A percentile compares a stretch with the other conserved stretches of the same genome.
These are phyloP conservation scores for Piper betle DNA, from an alignment of 164 flowering plant genomes.

Conservation along the genomic window DNA sequence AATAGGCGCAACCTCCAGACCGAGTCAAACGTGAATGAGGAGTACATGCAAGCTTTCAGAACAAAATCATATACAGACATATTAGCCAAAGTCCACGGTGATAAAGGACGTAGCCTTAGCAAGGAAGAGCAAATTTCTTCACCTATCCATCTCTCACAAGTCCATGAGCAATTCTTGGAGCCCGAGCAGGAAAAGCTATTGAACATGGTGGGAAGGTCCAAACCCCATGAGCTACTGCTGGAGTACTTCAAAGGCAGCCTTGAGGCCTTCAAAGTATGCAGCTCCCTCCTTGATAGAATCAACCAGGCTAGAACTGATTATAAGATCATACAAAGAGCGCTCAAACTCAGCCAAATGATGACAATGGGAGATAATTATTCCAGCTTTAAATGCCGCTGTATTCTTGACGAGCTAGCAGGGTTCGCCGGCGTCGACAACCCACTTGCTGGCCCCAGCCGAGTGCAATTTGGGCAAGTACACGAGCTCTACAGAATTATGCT, in stretches of 20 bases:
- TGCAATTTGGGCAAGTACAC: slow-evolving; percentile 24
- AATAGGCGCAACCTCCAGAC: slow-evolving; percentile 11
- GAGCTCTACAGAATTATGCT: slow-evolving; percentile 24
- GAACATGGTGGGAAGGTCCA: slow-evolving; percentile 14
- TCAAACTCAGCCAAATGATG: slow-evolving; percentile 17
- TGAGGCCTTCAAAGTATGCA: slow-evolving; percentile 46
- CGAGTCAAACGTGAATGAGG: slow-evolving; percentile 50
- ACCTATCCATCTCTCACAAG: slow-evolving; percentile 3
- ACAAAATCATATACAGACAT: slow-evolving; percentile 65
- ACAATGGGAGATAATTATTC: slow-evolving; percentile 3
- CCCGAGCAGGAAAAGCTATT: slow-evolving; percentile 41
- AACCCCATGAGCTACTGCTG: slow-evolving; percentile 30
- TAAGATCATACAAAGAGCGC: slow-evolving; percentile 23
- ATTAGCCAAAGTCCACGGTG: slow-evolving; percentile 40
- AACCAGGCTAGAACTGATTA: slow-evolving; percentile 37
- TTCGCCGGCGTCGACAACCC: slow-evolving; percentile 42
- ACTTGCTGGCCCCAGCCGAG: slow-evolving; percentile 17
- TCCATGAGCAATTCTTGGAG: slow-evolving; percentile 33
- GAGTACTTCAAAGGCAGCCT: slow-evolving; percentile 47
- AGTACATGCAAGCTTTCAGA: slow-evolving; percentile 65
- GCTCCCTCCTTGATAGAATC: slow-evolving; percentile 33
- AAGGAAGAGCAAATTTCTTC: neutral
- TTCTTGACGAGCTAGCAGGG: slow-evolving; percentile 27
- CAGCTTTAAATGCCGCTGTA: slow-evolving; percentile 9
- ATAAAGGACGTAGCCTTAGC: slow-evolving; percentile 6